Evolutionary conservation across 352 stramenopile genomes (phyloP), one percentile per base, ranked within the genome.

Genomic region (Globisporangium polare): DNA sequence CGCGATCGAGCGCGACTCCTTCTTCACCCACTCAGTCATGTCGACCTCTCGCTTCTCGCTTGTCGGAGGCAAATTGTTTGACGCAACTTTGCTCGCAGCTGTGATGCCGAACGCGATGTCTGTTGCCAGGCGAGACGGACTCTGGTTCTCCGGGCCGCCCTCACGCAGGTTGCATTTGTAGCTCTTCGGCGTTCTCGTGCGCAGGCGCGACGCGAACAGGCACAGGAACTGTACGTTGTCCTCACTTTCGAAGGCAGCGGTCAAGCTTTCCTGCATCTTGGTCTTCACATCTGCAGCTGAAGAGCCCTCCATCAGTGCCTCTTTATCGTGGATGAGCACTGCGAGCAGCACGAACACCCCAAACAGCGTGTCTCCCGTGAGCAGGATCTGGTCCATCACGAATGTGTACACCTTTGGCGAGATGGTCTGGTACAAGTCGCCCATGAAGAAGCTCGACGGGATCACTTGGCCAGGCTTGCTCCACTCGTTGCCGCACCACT

Each of bases 1-100:
- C 1, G 80, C 77, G 26, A 88, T 82, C 33, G 80, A 90, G 17
- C 73, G 73, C 37, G 83, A 92, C 47, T 92, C 80, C 39, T 86
- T 87, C 67, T 83, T 85, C 37, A 88, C 76, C 83, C 83, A 92
- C 57, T 92, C 71, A 13, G 78, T 87, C 83, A 92, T 92, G 73
- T 92, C 83, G 24, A 92, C 80, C 52, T 70, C 65, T 60, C 65
- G 29, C 49, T 71, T 62, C 33, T 68, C 24, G 22, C 24, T 54
- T 26, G 54, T 20, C 10, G 58, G 43, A 18, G 26, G 37, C 55
- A 63, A 37, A 43, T 69, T 74, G 37, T 66, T 72, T 3, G 65
- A 52, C 1, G 54, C 52, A 41, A 71, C 13, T 35, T 46, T 47
- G 4, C 7, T 63, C 5, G 65, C 43, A 29, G 74, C 51, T 9